Evolutionary conservation across 352 stramenopile genomes (phyloP).

Genomic region (Globisporangium spiculum): DNA sequence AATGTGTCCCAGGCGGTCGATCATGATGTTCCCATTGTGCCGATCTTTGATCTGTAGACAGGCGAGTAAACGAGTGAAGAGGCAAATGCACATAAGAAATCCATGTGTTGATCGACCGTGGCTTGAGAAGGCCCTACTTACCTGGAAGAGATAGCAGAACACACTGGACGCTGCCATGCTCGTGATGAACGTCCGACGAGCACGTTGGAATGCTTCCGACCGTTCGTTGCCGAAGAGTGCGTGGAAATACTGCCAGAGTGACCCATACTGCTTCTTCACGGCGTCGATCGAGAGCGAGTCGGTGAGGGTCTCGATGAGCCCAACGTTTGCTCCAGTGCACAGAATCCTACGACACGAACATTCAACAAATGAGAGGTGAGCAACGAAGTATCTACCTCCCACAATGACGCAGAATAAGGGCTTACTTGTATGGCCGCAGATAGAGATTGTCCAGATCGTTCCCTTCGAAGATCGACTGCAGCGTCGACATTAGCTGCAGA

Average conservation of each 20-base stretch:
- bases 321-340: slow-evolving; percentile 82
- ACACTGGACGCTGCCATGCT: slow-evolving; percentile 92
- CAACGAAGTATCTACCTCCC: neutral
- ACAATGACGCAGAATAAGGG: neutral
- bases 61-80: neutral
- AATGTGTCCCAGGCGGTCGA: slow-evolving; percentile 88
- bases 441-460: slow-evolving; percentile 30
- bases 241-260: slow-evolving; percentile 43
- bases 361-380: neutral
- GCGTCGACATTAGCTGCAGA: slow-evolving; percentile 30
- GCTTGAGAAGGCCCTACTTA: neutral
- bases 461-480: slow-evolving; percentile 29
- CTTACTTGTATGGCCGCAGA: slow-evolving; percentile 32
- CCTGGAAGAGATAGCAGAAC: slow-evolving; percentile 91
- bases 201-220: slow-evolving; percentile 52
- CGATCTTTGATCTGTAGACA: slow-evolving; percentile 85
- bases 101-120: neutral
- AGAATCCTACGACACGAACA: slow-evolving; percentile 53
- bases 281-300: slow-evolving; percentile 92
- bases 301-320: slow-evolving; percentile 90
- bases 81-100: neutral
- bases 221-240: slow-evolving; percentile 63
- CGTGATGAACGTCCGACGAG: slow-evolving; percentile 87
- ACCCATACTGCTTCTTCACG: slow-evolving; percentile 82
- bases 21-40: slow-evolving; percentile 97